A percentile compares a stretch with the other conserved stretches of the same genome.
Evolutionary conservation across 1,284 basidiomycete species (phyloP).

Genomic region (Trichosporon coremiiforme): DNA sequence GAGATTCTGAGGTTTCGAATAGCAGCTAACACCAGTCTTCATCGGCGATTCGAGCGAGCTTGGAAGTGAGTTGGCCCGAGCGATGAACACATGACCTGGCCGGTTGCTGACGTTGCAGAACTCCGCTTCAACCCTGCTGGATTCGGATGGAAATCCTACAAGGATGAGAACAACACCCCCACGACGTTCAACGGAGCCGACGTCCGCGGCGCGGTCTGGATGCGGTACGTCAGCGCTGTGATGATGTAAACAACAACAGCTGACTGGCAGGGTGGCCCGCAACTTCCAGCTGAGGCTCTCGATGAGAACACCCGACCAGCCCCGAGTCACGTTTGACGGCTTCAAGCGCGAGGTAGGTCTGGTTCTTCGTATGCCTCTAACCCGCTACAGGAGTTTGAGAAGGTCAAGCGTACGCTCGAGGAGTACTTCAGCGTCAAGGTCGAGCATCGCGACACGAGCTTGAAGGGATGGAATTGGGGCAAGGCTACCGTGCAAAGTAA

Average conservation of each 20-base stretch:
- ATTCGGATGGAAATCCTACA: slow-evolving; percentile 78
- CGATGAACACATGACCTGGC: neutral
- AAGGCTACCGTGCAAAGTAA: slow-evolving; percentile 88
- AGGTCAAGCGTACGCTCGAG: slow-evolving; percentile 71
- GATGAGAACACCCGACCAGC: slow-evolving; percentile 64
- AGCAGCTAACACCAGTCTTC: slow-evolving; percentile 60
- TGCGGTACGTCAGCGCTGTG: slow-evolving; percentile 57
- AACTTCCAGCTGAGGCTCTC: slow-evolving; percentile 84
- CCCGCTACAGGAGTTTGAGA: slow-evolving; percentile 74
- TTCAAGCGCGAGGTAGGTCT: slow-evolving; percentile 79
- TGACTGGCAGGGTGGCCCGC: slow-evolving; percentile 70
- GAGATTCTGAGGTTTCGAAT: slow-evolving; percentile 5
- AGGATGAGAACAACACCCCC: slow-evolving; percentile 61
- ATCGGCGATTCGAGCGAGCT: slow-evolving; percentile 71
- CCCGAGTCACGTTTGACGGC: slow-evolving; percentile 82
- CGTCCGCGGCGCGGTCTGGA: slow-evolving; percentile 87
- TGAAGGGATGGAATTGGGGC: slow-evolving; percentile 99
- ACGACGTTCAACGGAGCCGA: slow-evolving; percentile 70
- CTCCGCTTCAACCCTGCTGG: slow-evolving; percentile 83
- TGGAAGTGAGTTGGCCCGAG: slow-evolving; percentile 68
- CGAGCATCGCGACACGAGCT: slow-evolving; percentile 81
- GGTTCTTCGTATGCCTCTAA: slow-evolving; percentile 18
- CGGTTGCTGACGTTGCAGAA: slow-evolving; percentile 61
- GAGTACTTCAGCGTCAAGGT: slow-evolving; percentile 82
- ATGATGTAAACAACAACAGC: slow-evolving; percentile 4